These are phyloP conservation scores for Thielaviopsis musarum DNA, from an alignment of 2,329 filamentous ascomycete genomes.

Conservation along the genomic window DNA sequence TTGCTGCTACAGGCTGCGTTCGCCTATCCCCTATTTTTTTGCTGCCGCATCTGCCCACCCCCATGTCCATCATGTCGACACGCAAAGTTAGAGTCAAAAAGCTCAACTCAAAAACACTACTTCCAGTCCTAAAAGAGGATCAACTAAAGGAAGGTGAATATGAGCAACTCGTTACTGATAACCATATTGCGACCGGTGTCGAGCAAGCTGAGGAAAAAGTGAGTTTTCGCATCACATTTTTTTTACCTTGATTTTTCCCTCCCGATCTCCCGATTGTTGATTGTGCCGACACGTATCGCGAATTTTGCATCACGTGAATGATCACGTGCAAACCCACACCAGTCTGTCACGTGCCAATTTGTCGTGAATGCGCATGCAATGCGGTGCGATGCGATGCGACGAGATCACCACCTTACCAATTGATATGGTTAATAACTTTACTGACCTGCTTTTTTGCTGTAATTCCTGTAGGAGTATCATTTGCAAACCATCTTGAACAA, in stretches of 20 bases:
- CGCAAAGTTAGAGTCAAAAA: conserved; percentile 73
- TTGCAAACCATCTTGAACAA: conserved; percentile 61
- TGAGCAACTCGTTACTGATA: conserved; percentile 66
- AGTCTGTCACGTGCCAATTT: conserved; percentile 9
- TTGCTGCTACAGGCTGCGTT: conserved; percentile 18
- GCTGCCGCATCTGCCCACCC: conserved; percentile 14
- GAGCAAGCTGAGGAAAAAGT: conserved; percentile 96
- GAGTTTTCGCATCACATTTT: conserved; percentile 30
- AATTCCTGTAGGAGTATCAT: conserved; percentile 69
- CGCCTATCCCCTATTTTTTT: conserved; percentile 5
- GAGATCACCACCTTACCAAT: too few species aligned
- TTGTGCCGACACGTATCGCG: conserved; percentile 15
- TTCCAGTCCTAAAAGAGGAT: conserved; percentile 75
- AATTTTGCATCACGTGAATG: conserved; percentile 30
- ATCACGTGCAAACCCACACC: conserved; percentile 23
- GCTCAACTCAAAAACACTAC: conserved; percentile 75
- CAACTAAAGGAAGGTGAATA: conserved; percentile 80
- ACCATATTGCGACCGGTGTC: conserved; percentile 87
- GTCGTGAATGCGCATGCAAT: background rate
- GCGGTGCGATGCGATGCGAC: too few species aligned
- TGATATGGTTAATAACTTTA: background rate
- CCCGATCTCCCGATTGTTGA: background rate
- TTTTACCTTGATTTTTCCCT: conserved; percentile 9
- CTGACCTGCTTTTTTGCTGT: conserved; percentile 16
- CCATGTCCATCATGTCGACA: conserved; percentile 36